A percentile compares a stretch with the other conserved stretches of the same genome.
These are phyloP conservation scores for Acanthamoeba healyi DNA, from an alignment of 208 protist genomes.

Conservation along the genomic window DNA sequence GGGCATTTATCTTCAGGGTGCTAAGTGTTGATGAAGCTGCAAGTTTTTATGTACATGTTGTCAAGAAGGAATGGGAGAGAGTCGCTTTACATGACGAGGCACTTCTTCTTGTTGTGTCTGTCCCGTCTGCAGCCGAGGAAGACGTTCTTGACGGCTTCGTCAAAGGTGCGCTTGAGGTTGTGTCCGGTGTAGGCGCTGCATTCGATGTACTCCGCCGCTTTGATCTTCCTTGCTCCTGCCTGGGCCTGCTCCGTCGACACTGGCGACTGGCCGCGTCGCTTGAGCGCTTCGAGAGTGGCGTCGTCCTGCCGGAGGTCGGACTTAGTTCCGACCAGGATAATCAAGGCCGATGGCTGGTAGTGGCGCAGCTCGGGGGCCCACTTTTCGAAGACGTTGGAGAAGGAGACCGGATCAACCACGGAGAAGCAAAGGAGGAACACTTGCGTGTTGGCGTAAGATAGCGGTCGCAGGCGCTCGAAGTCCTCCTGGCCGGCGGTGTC, in stretches of 20 bases:
- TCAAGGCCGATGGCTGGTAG: slow-evolving; percentile 91
- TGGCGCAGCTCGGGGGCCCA: slow-evolving; percentile 92
- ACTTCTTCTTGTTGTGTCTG: slow-evolving; percentile 36
- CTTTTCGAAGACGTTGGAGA: slow-evolving; percentile 93
- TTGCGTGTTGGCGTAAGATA: slow-evolving; percentile 92
- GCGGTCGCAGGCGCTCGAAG: slow-evolving; percentile 95
- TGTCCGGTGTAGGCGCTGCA: slow-evolving; percentile 80
- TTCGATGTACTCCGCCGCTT: slow-evolving; percentile 81
- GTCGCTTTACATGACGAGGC: slow-evolving; percentile 45
- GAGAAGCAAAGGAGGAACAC: slow-evolving; percentile 94
- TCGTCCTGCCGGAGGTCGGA: slow-evolving; percentile 90
- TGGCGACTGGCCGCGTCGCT: background rate
- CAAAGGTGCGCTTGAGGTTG: slow-evolving; percentile 82
- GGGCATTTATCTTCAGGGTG: no score
- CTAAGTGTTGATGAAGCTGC: no score
- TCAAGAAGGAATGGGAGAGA: background rate
- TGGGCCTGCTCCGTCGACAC: slow-evolving; percentile 71
- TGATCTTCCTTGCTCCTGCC: slow-evolving; percentile 13
- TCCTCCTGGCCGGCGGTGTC: slow-evolving; percentile 96
- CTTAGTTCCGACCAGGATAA: slow-evolving; percentile 96
- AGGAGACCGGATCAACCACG: slow-evolving; percentile 86
- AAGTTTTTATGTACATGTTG: background rate
- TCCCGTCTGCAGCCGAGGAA: background rate
- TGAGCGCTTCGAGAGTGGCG: slow-evolving; percentile 24
- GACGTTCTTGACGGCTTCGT: slow-evolving; percentile 81